phyloP scores from a whole-genome alignment of 352 stramenopile genomes.

The Pythium sukuiense region DNA sequence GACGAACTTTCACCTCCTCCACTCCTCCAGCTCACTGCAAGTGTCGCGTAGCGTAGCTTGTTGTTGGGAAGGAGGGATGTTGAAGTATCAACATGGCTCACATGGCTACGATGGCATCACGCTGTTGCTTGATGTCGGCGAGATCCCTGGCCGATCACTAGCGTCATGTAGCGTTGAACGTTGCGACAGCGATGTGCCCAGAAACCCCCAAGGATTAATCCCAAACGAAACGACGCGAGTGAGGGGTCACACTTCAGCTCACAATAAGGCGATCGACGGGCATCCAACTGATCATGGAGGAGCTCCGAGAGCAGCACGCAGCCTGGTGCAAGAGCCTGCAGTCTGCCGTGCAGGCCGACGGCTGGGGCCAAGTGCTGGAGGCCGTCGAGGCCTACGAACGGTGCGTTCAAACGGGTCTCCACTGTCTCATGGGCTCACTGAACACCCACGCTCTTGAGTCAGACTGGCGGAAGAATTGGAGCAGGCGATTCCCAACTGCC shows the following conservation, averaged over 20 bases:
- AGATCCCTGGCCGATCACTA: too few species aligned
- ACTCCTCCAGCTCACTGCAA: too few species aligned
- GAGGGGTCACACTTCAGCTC: background rate
- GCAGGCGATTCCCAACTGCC: slow-evolving; percentile 38
- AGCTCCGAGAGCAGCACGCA: slow-evolving; percentile 49
- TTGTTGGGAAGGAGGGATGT: too few species aligned
- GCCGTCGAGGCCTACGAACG: slow-evolving; percentile 75
- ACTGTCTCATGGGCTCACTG: background rate
- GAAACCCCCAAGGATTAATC: too few species aligned
- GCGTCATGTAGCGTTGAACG: too few species aligned
- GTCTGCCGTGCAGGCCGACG: slow-evolving; percentile 60
- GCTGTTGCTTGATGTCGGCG: too few species aligned
- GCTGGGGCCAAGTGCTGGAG: slow-evolving; percentile 71
- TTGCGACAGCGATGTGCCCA: too few species aligned
- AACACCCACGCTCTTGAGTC: background rate
- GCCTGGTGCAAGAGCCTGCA: slow-evolving; percentile 59
- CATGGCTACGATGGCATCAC: too few species aligned
- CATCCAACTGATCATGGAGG: slow-evolving; percentile 32
- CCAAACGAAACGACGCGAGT: background rate
- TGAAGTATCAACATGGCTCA: too few species aligned
- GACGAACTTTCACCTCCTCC: too few species aligned
- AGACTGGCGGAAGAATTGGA: slow-evolving; percentile 45
- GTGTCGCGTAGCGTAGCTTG: too few species aligned
- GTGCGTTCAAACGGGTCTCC: slow-evolving; percentile 25
- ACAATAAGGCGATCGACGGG: too few species aligned